Conservation (phyloP, 2,329 filamentous ascomycete species). For the Neonectria faginata region DNA sequence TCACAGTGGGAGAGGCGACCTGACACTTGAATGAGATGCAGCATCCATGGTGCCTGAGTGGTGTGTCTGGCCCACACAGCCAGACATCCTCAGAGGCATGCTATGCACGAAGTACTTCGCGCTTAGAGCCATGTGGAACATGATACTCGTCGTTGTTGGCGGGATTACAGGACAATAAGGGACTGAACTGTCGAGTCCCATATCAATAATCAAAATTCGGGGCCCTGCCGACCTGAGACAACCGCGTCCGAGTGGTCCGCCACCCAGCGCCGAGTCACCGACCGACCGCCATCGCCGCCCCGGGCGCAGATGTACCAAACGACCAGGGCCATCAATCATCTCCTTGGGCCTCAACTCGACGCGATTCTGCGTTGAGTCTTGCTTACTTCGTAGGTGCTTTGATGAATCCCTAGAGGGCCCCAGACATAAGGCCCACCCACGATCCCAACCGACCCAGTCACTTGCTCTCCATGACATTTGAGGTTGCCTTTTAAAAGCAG, state of each 20-base stretch:
- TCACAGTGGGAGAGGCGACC: constrained; percentile 8
- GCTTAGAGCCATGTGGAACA: neutral
- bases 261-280: constrained; percentile 13
- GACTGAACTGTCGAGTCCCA: constrained; percentile 11
- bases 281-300: constrained; percentile 5
- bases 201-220: constrained; percentile 20
- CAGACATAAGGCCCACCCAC: constrained; percentile 20
- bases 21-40: constrained; percentile 17
- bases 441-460: constrained; percentile 9
- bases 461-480: constrained; percentile 12
- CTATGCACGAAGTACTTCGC: neutral
- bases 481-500: constrained; percentile 16
- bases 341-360: constrained; percentile 26
- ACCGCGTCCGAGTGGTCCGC: constrained; percentile 27
- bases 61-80: constrained; percentile 17
- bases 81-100: constrained; percentile 22
- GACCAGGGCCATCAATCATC: constrained; percentile 17
- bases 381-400: constrained; percentile 15
- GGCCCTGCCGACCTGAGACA: constrained; percentile 33
- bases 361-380: constrained; percentile 28
- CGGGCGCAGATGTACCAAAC: neutral
- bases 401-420: constrained; percentile 17
- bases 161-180: neutral
- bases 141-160: neutral
- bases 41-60: constrained; percentile 24